Conservation (phyloP, 176 grass and related monocot species). For the Oryza rufipogon region DNA sequence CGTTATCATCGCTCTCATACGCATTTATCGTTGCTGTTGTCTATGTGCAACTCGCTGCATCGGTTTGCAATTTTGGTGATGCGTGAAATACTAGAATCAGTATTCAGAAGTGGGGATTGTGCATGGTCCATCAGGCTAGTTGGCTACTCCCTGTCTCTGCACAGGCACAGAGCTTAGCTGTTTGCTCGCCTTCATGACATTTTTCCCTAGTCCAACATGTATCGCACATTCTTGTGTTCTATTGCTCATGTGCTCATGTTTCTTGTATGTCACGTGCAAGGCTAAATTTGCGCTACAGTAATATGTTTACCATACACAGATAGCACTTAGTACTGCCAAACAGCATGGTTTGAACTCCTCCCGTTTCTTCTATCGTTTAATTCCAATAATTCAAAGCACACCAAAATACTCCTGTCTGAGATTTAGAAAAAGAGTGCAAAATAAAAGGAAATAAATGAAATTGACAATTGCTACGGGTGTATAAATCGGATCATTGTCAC, state of each 20-base stretch:
- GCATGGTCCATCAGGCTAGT: too few species aligned
- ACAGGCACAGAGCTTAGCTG: too few species aligned
- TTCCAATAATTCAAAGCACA: not conserved
- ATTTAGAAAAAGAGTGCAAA: not conserved
- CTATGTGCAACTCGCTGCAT: not conserved
- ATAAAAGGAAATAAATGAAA: not conserved
- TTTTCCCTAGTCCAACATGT: too few species aligned
- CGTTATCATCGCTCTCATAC: not conserved
- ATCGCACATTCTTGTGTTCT: too few species aligned
- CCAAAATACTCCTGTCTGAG: not conserved
- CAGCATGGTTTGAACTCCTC: not conserved
- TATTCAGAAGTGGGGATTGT: too few species aligned
- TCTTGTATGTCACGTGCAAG: too few species aligned
- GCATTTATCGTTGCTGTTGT: not conserved
- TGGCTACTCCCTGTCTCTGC: too few species aligned
- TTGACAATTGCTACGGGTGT: not conserved
- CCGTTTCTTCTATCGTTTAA: not conserved
- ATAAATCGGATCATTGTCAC: not conserved
- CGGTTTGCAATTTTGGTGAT: not conserved
- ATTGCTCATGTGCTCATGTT: too few species aligned
- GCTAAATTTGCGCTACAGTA: too few species aligned
- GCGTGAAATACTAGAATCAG: too few species aligned
- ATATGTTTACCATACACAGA: too few species aligned
- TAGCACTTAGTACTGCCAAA: not conserved
- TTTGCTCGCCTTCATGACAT: too few species aligned